Conservation (phyloP, 352 stramenopile species). For the Pythium chondricola region DNA sequence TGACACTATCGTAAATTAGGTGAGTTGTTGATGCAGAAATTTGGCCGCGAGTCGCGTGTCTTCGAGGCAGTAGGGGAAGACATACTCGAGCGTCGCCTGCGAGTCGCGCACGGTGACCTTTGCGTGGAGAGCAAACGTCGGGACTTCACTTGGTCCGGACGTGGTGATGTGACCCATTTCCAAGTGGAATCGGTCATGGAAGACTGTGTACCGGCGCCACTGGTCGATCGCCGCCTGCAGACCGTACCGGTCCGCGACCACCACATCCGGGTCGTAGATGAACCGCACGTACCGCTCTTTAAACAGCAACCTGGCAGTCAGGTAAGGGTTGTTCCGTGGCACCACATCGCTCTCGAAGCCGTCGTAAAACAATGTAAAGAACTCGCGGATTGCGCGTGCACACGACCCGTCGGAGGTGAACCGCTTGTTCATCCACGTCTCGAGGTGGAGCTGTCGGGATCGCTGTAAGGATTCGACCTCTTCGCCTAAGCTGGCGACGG, state of each 20-base stretch:
- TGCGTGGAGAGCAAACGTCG: conserved; percentile 8
- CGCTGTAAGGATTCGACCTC: background rate
- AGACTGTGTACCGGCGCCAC: conserved; percentile 13
- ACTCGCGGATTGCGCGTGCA: conserved; percentile 2
- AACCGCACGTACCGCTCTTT: conserved; percentile 5
- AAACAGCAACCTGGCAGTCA: background rate
- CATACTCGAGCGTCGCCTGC: too few species aligned
- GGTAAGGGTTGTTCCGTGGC: background rate
- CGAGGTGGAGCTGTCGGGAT: background rate
- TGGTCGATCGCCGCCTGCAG: conserved; percentile 14
- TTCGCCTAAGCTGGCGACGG: conserved; percentile 1
- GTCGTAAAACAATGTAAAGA: conserved; percentile 16
- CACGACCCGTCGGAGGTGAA: conserved; percentile 1
- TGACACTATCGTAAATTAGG: conserved; percentile 7
- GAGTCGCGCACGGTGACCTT: conserved; percentile 1
- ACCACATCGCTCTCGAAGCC: background rate
- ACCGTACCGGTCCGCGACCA: conserved; percentile 5
- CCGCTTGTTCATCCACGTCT: background rate
- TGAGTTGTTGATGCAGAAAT: background rate
- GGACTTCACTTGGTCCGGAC: conserved; percentile 1
- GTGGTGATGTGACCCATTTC: conserved; percentile 1
- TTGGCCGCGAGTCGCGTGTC: background rate
- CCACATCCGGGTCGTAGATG: conserved; percentile 9
- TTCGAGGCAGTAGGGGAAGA: conserved; percentile 2
- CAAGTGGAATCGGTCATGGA: conserved; percentile 8